These are phyloP conservation scores for Singerocomus inundabilis DNA, from an alignment of 1,284 basidiomycete species.

Conservation along the genomic window DNA sequence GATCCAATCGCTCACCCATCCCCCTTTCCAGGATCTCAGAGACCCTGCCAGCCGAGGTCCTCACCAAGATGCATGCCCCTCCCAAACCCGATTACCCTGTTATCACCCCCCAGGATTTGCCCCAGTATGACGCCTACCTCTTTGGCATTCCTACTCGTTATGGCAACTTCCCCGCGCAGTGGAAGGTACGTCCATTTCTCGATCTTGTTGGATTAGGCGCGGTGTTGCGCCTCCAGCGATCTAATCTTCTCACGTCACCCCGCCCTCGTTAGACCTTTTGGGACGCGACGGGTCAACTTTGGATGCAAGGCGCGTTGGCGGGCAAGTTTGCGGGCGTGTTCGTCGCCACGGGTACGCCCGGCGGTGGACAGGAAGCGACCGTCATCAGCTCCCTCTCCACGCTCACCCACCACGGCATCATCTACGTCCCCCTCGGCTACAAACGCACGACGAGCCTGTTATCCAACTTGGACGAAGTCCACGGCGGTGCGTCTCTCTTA, in stretches of 20 bases:
- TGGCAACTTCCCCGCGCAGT: conserved; percentile 35
- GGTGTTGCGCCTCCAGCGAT: neutral
- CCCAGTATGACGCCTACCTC: conserved; percentile 37
- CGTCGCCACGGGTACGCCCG: conserved; percentile 40
- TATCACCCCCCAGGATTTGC: conserved; percentile 44
- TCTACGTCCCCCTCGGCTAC: conserved; percentile 54
- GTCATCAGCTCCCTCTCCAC: conserved; percentile 49
- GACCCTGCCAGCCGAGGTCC: conserved; percentile 53
- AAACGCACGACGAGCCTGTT: conserved; percentile 37
- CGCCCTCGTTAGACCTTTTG: conserved; percentile 38
- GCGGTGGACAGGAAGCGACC: conserved; percentile 48
- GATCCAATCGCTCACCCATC: neutral
- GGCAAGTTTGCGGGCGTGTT: conserved; percentile 55
- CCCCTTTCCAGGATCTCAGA: conserved; percentile 44
- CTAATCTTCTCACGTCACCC: neutral
- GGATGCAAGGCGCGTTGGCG: conserved; percentile 46
- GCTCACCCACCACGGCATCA: conserved; percentile 54
- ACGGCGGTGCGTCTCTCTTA: conserved; percentile 36
- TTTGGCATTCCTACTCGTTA: conserved; percentile 51
- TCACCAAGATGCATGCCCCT: conserved; percentile 54
- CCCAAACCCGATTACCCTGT: conserved; percentile 44
- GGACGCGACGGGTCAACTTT: conserved; percentile 52
- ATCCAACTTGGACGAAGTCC: conserved; percentile 39
- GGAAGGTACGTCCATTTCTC: conserved; percentile 30
- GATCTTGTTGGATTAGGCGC: neutral